These are phyloP conservation scores for Tuber magnatum DNA, from an alignment of 495 filamentous ascomycete genomes.

Conservation along the genomic window DNA sequence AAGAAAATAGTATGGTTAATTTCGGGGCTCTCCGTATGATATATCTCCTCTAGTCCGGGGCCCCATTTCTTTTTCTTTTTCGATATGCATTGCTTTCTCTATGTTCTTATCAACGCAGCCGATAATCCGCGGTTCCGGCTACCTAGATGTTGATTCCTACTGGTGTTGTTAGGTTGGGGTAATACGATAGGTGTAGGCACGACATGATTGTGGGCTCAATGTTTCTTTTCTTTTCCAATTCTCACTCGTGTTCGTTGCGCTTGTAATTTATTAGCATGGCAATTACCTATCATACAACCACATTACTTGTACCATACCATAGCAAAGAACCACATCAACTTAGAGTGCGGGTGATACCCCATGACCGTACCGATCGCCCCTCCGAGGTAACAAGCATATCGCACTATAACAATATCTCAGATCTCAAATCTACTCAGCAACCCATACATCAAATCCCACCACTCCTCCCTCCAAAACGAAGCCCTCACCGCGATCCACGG, in stretches of 20 bases:
- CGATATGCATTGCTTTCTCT: neutral
- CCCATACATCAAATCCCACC: neutral
- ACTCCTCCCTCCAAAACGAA: neutral
- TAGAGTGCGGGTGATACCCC: neutral
- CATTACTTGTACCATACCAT: neutral
- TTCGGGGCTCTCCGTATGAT: neutral
- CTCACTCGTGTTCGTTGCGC: neutral
- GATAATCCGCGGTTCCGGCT: neutral
- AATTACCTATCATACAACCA: neutral
- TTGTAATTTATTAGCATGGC: neutral
- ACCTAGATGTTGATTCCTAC: neutral
- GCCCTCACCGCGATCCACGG: neutral
- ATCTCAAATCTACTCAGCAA: neutral
- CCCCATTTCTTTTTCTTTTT: neutral
- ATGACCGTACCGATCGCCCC: neutral
- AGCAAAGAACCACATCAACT: neutral
- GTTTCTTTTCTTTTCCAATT: neutral
- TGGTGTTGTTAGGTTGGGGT: neutral
- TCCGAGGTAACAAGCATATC: neutral
- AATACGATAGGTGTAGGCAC: neutral
- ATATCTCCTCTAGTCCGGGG: neutral
- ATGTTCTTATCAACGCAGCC: neutral
- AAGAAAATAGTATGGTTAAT: constrained; percentile 32
- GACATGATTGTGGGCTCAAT: neutral
- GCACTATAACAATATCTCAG: neutral